Conservation (phyloP, 768 basidiomycete genomes). For the Mrakia gelida region DNA sequence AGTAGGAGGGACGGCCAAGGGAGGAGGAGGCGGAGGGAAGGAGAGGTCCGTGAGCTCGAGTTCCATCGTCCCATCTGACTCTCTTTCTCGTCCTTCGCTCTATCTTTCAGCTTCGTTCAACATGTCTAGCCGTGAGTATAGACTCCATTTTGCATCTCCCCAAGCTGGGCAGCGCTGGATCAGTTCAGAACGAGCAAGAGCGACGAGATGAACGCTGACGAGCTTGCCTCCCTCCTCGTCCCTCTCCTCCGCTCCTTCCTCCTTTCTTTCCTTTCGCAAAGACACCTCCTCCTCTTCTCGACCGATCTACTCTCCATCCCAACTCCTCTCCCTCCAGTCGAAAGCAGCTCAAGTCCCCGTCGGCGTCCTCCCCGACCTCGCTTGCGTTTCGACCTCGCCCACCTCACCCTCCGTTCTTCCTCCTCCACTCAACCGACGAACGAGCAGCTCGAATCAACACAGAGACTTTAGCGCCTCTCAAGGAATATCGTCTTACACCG, state of each 20-base stretch:
- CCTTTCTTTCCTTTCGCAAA: neutral
- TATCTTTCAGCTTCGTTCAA: neutral
- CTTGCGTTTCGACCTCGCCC: neutral
- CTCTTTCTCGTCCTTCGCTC: neutral
- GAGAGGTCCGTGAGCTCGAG: slow-evolving; percentile 2
- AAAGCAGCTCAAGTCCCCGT: neutral
- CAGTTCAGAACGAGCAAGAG: no score
- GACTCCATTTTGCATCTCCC: no score
- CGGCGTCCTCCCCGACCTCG: neutral
- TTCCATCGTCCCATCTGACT: neutral
- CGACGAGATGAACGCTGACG: no score
- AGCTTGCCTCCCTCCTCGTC: no score
- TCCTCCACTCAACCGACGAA: neutral
- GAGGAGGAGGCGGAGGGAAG: neutral
- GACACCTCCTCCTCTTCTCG: neutral
- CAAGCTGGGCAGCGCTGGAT: no score
- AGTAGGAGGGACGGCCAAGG: neutral
- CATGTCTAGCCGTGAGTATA: neutral
- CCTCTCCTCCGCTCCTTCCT: neutral
- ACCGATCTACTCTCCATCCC: neutral
- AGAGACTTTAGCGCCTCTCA: no score
- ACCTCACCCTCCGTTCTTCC: neutral
- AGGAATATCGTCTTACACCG: no score
- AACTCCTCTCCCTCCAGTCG: neutral
- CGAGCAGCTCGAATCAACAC: no score